These are phyloP conservation scores for Cymodocea nodosa DNA, from an alignment of 116 monocot species.

Conservation along the genomic window DNA sequence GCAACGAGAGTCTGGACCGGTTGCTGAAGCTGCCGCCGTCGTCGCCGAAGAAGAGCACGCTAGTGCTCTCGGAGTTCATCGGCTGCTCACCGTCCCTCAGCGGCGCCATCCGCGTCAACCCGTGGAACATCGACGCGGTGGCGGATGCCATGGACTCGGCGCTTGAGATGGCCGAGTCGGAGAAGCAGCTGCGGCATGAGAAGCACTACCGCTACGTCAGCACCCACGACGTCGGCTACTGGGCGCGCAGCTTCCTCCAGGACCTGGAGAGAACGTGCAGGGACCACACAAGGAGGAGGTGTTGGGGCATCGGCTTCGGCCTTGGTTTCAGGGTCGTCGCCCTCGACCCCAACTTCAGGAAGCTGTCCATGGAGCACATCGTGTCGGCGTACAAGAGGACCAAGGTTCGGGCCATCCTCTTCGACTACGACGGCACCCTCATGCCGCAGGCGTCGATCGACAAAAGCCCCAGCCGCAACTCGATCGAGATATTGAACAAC, in stretches of 20 bases:
- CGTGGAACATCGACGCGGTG: conserved; percentile 19
- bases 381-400: conserved; percentile 14
- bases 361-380: conserved; percentile 7
- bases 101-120: conserved; percentile 18
- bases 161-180: conserved; percentile 5
- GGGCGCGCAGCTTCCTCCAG: conserved; percentile 16
- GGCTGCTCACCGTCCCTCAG: conserved; percentile 64
- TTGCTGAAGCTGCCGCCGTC: conserved; percentile 10
- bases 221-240: conserved; percentile 20
- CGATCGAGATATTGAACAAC: conserved; percentile 47
- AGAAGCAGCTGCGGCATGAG: conserved; percentile 21
- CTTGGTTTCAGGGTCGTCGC: conserved; percentile 14
- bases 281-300: conserved; percentile 12
- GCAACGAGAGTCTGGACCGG: conserved; percentile 30
- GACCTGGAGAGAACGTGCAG: conserved; percentile 17
- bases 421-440: conserved; percentile 14
- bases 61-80: conserved; percentile 20
- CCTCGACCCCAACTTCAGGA: conserved; percentile 14
- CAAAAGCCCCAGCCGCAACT: conserved; percentile 33
- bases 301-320: conserved; percentile 18
- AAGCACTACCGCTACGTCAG: conserved; percentile 17
- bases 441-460: conserved; percentile 17
- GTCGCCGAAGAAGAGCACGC: conserved; percentile 13
- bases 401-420: conserved; percentile 4
- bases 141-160: conserved; percentile 13